Conservation (phyloP, 495 filamentous ascomycete species). For the Neurospora sp. region DNA sequence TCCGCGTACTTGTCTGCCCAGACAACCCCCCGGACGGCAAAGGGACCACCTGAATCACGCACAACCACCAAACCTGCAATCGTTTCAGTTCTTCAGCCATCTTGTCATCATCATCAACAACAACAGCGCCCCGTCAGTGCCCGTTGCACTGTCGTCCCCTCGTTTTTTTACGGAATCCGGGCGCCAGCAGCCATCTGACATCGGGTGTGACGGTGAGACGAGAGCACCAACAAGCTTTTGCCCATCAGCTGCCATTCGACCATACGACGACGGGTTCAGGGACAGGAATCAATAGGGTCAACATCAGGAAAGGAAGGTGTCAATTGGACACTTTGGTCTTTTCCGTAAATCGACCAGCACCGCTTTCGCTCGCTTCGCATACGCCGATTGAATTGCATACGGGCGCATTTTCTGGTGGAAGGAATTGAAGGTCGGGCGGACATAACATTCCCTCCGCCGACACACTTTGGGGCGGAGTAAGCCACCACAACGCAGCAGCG, state of each 20-base stretch:
- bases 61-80: background rate
- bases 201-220: background rate
- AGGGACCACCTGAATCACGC: background rate
- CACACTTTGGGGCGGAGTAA: background rate
- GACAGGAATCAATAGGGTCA: background rate
- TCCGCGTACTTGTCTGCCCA: background rate
- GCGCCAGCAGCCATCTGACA: background rate
- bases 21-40: background rate
- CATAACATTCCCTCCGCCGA: background rate
- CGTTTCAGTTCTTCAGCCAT: background rate
- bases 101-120: background rate
- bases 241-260: background rate
- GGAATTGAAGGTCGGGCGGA: background rate
- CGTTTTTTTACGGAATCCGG: background rate
- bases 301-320: background rate
- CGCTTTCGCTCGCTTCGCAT: background rate
- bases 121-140: background rate
- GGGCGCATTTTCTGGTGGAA: background rate
- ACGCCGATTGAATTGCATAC: background rate
- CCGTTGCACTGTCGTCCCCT: background rate
- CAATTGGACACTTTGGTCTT: background rate
- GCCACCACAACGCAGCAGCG: background rate
- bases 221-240: background rate
- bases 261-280: background rate
- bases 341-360: background rate